These are phyloP conservation scores for Trematosphaeria pertusa DNA, from an alignment of 2,329 filamentous ascomycete species.

Conservation along the genomic window DNA sequence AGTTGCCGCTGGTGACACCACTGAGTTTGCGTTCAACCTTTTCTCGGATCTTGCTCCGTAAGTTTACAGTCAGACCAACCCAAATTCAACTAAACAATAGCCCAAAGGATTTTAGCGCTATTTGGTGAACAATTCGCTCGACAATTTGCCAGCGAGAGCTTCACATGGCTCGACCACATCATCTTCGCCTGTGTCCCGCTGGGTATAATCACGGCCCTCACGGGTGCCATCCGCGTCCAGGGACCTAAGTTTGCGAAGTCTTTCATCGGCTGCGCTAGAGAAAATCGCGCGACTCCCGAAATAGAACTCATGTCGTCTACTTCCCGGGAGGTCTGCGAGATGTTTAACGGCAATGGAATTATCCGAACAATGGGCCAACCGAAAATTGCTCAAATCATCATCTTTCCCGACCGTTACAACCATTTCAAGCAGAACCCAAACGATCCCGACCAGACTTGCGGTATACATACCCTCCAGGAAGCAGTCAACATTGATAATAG, in stretches of 20 bases:
- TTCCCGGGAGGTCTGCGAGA: conserved; percentile 36
- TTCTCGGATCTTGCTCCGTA: conserved; percentile 18
- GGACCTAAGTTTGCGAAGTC: conserved; percentile 19
- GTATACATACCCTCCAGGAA: conserved; percentile 2
- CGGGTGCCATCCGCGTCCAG: conserved; percentile 31
- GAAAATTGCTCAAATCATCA: conserved; percentile 13
- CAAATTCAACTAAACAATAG: background rate
- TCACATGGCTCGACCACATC: conserved; percentile 19
- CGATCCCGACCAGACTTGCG: background rate
- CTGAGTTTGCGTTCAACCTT: conserved; percentile 9
- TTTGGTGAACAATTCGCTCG: conserved; percentile 24
- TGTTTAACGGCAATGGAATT: conserved; percentile 29
- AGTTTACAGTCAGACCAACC: background rate
- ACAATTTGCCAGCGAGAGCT: conserved; percentile 22
- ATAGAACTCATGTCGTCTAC: conserved; percentile 40
- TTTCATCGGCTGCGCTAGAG: conserved; percentile 14
- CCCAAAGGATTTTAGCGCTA: conserved; percentile 18
- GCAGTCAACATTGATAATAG: background rate
- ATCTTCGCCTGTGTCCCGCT: conserved; percentile 30
- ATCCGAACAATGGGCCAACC: conserved; percentile 24
- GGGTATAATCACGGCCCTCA: conserved; percentile 30
- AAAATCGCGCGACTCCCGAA: conserved; percentile 25
- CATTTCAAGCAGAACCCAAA: background rate
- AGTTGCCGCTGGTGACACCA: background rate
- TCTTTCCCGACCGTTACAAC: conserved; percentile 4